phyloP scores from a whole-genome alignment of 306 rosid genomes.

The Inga leiocalycina region DNA sequence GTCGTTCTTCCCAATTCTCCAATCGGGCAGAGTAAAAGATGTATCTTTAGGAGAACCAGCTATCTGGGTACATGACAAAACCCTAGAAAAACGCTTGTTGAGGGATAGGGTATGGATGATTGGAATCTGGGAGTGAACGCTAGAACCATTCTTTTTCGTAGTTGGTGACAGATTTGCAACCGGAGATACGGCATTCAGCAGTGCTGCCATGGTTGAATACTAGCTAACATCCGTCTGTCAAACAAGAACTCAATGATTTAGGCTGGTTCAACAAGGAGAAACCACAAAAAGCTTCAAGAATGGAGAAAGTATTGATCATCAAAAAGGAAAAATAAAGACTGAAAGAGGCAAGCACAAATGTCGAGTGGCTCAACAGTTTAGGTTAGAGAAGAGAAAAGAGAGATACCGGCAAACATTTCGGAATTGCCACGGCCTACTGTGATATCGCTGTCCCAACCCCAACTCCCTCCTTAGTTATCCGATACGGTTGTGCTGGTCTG shows the following conservation, averaged over 20 bases:
- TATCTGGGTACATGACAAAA: slow-evolving; percentile 61
- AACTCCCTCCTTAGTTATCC: slow-evolving; percentile 45
- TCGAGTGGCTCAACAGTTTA: slow-evolving; percentile 5
- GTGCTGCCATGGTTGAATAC: slow-evolving; percentile 54
- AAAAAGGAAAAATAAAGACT: background rate
- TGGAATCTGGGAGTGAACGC: slow-evolving; percentile 53
- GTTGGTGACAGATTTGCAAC: slow-evolving; percentile 47
- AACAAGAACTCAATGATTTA: slow-evolving; percentile 20
- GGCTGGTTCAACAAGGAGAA: slow-evolving; percentile 26
- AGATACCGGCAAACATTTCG: slow-evolving; percentile 4
- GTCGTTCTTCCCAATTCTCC: slow-evolving; percentile 67
- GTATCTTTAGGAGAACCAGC: slow-evolving; percentile 66
- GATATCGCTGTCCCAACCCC: slow-evolving; percentile 29
- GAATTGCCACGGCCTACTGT: background rate
- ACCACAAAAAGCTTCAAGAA: slow-evolving; percentile 5
- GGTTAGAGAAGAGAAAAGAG: background rate
- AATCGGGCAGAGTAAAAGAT: slow-evolving; percentile 64
- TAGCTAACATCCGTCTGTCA: slow-evolving; percentile 16
- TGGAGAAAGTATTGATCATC: background rate
- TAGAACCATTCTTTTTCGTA: slow-evolving; percentile 42
- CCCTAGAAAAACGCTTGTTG: slow-evolving; percentile 68
- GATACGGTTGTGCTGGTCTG: background rate
- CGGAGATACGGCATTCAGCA: slow-evolving; percentile 57
- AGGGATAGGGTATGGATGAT: slow-evolving; percentile 50
- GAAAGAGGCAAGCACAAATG: background rate